A percentile compares a stretch with the other conserved stretches of the same genome.
phyloP scores from a whole-genome alignment of 495 filamentous ascomycete genomes.

The Chaetomium tenue region DNA sequence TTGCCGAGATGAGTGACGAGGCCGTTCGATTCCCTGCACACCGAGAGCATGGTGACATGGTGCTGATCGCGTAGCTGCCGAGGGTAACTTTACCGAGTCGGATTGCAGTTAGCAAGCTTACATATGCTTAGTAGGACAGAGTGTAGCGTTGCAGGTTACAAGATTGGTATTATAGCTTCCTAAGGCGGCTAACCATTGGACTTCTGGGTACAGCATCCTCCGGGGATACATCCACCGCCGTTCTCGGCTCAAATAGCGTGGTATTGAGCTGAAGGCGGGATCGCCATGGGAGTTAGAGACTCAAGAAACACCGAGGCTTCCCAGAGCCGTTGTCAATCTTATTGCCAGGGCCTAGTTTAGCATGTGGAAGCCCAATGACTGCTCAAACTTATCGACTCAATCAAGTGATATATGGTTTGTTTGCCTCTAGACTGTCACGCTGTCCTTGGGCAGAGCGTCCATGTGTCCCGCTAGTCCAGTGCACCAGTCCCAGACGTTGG shows the following conservation, averaged over 20 bases:
- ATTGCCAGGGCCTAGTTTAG: too few relatives aligned
- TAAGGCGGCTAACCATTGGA: background rate
- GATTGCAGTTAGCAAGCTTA: background rate
- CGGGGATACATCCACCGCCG: background rate
- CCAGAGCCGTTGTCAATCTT: too few relatives aligned
- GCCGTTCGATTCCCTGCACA: background rate
- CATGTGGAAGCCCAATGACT: too few relatives aligned
- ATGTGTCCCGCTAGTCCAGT: background rate
- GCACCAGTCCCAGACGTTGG: background rate
- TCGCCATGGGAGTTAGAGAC: background rate
- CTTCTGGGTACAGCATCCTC: background rate
- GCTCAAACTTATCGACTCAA: background rate
- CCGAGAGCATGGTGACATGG: conserved; percentile 2
- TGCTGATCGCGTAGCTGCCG: background rate
- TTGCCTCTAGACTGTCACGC: background rate
- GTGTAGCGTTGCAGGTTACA: background rate
- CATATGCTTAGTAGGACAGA: background rate
- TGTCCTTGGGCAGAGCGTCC: background rate
- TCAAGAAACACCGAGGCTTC: too few relatives aligned
- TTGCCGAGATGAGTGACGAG: background rate
- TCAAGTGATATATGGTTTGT: background rate
- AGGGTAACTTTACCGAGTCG: background rate
- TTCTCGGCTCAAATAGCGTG: background rate
- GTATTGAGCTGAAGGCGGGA: background rate
- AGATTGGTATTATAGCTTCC: background rate